Percentiles rank a stretch among this genome's conserved stretches.
Conservation (phyloP, 805 yeast genomes). For the Ogataea sp. region DNA sequence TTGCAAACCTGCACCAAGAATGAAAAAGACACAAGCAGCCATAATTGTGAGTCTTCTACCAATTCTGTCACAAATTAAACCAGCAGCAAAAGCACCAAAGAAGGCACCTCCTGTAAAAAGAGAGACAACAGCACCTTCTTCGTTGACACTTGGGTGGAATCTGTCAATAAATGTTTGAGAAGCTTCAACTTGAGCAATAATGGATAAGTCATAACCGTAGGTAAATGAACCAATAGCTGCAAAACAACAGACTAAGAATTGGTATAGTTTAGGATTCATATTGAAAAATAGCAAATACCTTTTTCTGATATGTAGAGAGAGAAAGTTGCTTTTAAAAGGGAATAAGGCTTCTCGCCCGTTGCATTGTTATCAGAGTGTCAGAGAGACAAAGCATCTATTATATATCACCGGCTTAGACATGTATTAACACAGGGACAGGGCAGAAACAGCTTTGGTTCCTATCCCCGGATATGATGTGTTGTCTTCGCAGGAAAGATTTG, state of each 20-base stretch:
- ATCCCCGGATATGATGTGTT: too few species aligned
- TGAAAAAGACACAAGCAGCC: conserved; percentile 34
- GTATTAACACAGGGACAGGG: too few species aligned
- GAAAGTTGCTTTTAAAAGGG: too few species aligned
- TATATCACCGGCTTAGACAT: too few species aligned
- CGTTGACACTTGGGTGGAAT: conserved; percentile 20
- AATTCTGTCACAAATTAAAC: conserved; percentile 37
- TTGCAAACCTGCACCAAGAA: conserved; percentile 42
- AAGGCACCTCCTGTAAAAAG: conserved; percentile 66
- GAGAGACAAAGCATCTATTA: too few species aligned
- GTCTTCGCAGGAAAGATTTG: too few species aligned
- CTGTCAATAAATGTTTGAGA: conserved; percentile 8
- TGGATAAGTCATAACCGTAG: conserved; percentile 65
- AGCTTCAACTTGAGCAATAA: conserved; percentile 33
- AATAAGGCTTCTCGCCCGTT: too few species aligned
- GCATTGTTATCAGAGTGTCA: too few species aligned
- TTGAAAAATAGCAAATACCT: too few species aligned
- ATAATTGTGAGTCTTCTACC: conserved; percentile 44
- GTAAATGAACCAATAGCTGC: conserved; percentile 63
- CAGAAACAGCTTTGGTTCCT: too few species aligned
- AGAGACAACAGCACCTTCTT: conserved; percentile 47
- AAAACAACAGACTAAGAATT: conserved; percentile 40
- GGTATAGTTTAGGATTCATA: too few species aligned
- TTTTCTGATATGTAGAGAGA: too few species aligned
- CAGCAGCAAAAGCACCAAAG: conserved; percentile 55